Percentiles rank a stretch among this genome's conserved stretches.
Evolutionary conservation across 2,329 filamentous ascomycete genomes (phyloP).

Genomic region (Xylariaceae sp.): DNA sequence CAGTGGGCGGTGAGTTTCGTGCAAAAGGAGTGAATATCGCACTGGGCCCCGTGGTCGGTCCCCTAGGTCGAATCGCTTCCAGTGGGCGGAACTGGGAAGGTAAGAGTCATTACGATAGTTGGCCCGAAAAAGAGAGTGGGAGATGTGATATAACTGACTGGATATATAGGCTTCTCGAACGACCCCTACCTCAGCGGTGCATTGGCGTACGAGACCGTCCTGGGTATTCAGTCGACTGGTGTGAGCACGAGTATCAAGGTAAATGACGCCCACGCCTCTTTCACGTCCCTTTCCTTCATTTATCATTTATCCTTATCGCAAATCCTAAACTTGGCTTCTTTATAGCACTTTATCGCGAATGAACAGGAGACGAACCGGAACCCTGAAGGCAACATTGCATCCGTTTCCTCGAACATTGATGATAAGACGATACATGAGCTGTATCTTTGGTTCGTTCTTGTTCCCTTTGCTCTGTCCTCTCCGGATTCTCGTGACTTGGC

Average conservation of each 20-base stretch:
- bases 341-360: constrained; percentile 57
- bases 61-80: constrained; percentile 54
- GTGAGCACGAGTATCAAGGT: constrained; percentile 62
- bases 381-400: constrained; percentile 52
- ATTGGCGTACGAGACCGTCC: constrained; percentile 49
- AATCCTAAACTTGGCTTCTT: neutral
- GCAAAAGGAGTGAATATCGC: constrained; percentile 74
- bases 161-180: constrained; percentile 32
- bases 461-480: neutral
- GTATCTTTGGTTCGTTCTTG: constrained; percentile 52
- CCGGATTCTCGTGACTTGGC: neutral
- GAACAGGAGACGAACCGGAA: constrained; percentile 71
- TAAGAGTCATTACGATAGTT: constrained; percentile 3
- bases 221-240: constrained; percentile 62
- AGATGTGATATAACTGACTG: too few species aligned
- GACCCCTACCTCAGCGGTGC: constrained; percentile 57
- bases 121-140: too few species aligned
- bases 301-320: neutral
- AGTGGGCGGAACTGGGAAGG: constrained; percentile 64
- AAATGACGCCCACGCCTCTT: neutral
- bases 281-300: neutral
- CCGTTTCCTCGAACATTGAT: constrained; percentile 52
- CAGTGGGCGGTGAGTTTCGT: constrained; percentile 66
- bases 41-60: constrained; percentile 69
- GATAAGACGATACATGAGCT: constrained; percentile 56